phyloP scores from a whole-genome alignment of 1,139 yeast species.

The Yamadazyma sp. region DNA sequence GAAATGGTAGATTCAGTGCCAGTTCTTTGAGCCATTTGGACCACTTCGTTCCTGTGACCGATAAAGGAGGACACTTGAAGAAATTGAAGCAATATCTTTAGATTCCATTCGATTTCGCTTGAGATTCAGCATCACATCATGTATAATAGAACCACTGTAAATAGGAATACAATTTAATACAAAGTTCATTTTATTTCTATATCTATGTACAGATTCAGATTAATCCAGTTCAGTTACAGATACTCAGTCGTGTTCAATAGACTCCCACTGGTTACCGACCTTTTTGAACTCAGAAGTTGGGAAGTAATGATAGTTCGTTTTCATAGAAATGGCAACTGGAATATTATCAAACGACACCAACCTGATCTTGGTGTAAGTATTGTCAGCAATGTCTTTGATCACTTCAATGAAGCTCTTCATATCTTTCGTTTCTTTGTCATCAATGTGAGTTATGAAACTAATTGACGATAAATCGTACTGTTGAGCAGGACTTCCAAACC shows the following conservation, averaged over 20 bases:
- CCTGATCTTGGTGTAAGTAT: constrained; percentile 77
- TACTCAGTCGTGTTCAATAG: constrained; percentile 28
- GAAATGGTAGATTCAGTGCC: constrained; percentile 84
- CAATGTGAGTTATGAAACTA: constrained; percentile 85
- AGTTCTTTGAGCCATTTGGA: constrained; percentile 63
- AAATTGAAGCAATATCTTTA: constrained; percentile 28
- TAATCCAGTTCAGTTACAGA: too few species aligned
- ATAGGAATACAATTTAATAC: constrained; percentile 5
- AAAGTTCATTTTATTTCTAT: not conserved
- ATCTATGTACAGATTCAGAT: not conserved
- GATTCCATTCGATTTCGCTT: not conserved
- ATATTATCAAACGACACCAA: constrained; percentile 81
- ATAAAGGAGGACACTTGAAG: constrained; percentile 50
- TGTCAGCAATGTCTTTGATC: constrained; percentile 69
- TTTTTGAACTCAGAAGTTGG: constrained; percentile 72
- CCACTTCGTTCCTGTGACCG: constrained; percentile 59
- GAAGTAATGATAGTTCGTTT: constrained; percentile 88
- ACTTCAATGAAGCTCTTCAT: constrained; percentile 63
- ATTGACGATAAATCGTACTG: constrained; percentile 81
- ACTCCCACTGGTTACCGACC: constrained; percentile 52
- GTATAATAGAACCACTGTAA: constrained; percentile 10
- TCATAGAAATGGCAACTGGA: constrained; percentile 81
- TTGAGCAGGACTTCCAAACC: constrained; percentile 81
- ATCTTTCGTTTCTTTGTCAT: constrained; percentile 71
- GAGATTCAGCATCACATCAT: too few species aligned